Percentiles rank a stretch among this genome's conserved stretches.
Evolutionary conservation across 1,139 yeast genomes (phyloP).

Genomic region (Scheffersomyces illinoinensis): DNA sequence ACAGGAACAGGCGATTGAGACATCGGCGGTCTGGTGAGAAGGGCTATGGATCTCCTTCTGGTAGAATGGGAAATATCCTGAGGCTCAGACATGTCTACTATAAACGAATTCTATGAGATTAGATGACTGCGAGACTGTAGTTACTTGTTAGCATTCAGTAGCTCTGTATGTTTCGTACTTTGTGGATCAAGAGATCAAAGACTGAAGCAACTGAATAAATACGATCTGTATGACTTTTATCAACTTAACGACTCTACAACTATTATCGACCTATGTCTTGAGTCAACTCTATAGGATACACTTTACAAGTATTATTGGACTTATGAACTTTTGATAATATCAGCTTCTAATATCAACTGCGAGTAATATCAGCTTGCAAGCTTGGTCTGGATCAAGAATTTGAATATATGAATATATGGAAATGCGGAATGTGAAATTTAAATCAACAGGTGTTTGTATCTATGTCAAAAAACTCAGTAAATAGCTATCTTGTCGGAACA

Average conservation of each 20-base stretch:
- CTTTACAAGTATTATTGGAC: too few species aligned
- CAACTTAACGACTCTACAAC: too few species aligned
- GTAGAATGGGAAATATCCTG: slow-evolving; percentile 2
- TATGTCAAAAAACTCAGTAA: neutral
- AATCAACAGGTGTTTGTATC: neutral
- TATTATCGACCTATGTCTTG: too few species aligned
- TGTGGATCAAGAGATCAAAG: too few species aligned
- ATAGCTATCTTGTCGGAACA: neutral
- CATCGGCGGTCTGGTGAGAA: slow-evolving; percentile 13
- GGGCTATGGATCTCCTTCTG: slow-evolving; percentile 13
- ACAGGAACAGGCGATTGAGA: slow-evolving; percentile 9
- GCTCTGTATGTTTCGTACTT: neutral
- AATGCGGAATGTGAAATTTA: neutral
- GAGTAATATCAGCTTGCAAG: too few species aligned
- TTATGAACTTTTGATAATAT: too few species aligned
- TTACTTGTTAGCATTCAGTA: neutral
- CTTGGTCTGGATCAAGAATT: too few species aligned
- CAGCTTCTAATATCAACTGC: too few species aligned
- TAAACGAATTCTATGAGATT: too few species aligned
- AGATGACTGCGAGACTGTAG: neutral
- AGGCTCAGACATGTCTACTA: slow-evolving; percentile 2
- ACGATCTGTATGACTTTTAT: too few species aligned
- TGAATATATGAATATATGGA: neutral
- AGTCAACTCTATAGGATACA: too few species aligned
- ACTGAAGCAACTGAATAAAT: too few species aligned